Evolutionary conservation across 768 basidiomycete species (phyloP).

Genomic region (Tephrocybe rancida): DNA sequence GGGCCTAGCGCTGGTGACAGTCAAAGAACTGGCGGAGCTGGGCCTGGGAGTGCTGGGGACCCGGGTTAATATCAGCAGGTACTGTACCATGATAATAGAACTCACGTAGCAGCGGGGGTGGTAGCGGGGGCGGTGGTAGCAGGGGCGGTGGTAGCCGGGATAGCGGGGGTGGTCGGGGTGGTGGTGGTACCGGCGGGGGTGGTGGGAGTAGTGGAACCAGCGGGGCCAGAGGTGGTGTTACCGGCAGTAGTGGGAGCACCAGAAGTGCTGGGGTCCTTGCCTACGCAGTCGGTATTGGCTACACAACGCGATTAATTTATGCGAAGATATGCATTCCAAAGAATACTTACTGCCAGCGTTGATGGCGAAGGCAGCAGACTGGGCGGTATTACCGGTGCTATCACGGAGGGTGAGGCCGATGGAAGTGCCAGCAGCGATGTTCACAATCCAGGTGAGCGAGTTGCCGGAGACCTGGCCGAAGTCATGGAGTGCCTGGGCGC

Average conservation of each 20-base stretch:
- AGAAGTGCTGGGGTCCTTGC: constrained; percentile 18
- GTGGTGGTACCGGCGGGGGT: constrained; percentile 13
- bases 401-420: constrained; percentile 69
- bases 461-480: constrained; percentile 43
- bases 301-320: constrained; percentile 12
- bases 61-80: neutral
- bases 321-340: neutral
- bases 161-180: constrained; percentile 7
- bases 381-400: constrained; percentile 47
- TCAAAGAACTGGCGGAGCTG: neutral
- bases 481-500: constrained; percentile 43
- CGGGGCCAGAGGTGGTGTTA: constrained; percentile 18
- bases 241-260: constrained; percentile 13
- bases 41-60: neutral
- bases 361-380: constrained; percentile 57
- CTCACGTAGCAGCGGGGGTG: constrained; percentile 10
- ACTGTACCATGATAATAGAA: neutral
- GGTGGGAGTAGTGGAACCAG: constrained; percentile 12
- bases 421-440: constrained; percentile 44
- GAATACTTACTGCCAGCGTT: constrained; percentile 47
- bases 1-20: constrained; percentile 6
- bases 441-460: constrained; percentile 56
- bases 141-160: constrained; percentile 16
- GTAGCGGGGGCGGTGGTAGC: constrained; percentile 6
- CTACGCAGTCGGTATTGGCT: constrained; percentile 41